phyloP scores from a whole-genome alignment of 352 stramenopile genomes.

The Phytophthora chlamydospora region DNA sequence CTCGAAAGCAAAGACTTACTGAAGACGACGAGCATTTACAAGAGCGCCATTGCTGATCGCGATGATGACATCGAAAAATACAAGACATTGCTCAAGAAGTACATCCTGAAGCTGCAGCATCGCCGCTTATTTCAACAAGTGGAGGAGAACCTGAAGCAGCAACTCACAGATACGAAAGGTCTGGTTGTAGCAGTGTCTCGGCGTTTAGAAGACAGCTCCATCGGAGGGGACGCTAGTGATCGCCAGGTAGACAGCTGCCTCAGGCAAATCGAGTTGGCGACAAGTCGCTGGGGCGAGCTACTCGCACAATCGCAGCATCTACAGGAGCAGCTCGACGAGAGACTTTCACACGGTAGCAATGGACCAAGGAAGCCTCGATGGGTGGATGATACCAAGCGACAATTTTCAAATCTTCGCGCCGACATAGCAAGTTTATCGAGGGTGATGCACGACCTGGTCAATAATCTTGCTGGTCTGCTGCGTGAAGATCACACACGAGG shows the following conservation, averaged over 20 bases:
- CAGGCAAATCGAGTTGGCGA: neutral
- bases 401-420: conserved; percentile 4
- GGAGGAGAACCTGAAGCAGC: neutral
- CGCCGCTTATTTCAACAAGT: neutral
- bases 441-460: neutral
- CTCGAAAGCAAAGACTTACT: conserved; percentile 58
- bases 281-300: neutral
- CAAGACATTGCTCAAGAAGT: neutral
- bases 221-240: neutral
- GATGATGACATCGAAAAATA: conserved; percentile 26
- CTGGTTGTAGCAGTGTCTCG: conserved; percentile 1
- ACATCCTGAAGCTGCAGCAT: neutral
- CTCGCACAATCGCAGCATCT: neutral
- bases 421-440: neutral
- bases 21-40: conserved; percentile 48
- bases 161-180: conserved; percentile 3
- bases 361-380: neutral
- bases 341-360: neutral
- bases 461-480: neutral
- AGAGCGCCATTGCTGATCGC: conserved; percentile 46
- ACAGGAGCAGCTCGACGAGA: neutral
- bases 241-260: neutral
- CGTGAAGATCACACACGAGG: neutral
- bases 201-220: neutral
- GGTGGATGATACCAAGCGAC: neutral